Base-by-base conservation (phyloP, 176 grass and related monocot genomes). In the Calamus simplicifolius region DNA sequence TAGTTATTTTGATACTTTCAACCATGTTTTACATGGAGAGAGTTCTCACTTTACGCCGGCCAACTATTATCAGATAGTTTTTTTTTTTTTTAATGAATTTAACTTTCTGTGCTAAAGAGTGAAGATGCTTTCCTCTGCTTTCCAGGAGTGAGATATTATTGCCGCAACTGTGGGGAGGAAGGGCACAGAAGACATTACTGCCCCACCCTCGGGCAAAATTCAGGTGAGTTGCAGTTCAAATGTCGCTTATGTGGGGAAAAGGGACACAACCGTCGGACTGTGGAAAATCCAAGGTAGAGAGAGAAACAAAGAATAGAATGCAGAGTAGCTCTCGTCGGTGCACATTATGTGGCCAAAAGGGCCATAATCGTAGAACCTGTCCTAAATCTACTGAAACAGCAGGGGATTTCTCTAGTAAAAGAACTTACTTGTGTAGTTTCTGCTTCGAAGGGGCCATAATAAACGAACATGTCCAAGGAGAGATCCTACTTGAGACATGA, bases 161-260 rank as follows among this genome's bases (percentile, higher is more conserved):
- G 91, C 62, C 85, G 91, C 62, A 79, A 79, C 69, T 96, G 86
- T 25, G 75, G 80, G 48, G 54, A 87, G 69, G 80, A 88, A 82
- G 91, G 86, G 62, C 91, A 96, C 49, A 79, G 83, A 67, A 82
- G 81, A 54, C 77, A 83, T 52, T 90, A 90, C 58, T 96, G 91
- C 48, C 77, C 75, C 57, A 76, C 66, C 6, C 53, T 75, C 10
- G 80, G 67, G 53, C 29, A 82, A 72, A 73, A 15, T 66, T 81
- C 67, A 38, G 51, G 58, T 66, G 29, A 17, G 18, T 30, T 73
- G 56, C 81, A 66, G 51, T 85, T 88, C 69, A 85, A 27, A 71
- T 97, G 93, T 48, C 58, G 73, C n/a, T 59, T 91, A 58, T 97
- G 93, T 78, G 93, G 87, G 5, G 64, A 5, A 51, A 64, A 63